Evolutionary conservation across 257 asterid genomes (phyloP).

Genomic region (Solanum etuberosum): DNA sequence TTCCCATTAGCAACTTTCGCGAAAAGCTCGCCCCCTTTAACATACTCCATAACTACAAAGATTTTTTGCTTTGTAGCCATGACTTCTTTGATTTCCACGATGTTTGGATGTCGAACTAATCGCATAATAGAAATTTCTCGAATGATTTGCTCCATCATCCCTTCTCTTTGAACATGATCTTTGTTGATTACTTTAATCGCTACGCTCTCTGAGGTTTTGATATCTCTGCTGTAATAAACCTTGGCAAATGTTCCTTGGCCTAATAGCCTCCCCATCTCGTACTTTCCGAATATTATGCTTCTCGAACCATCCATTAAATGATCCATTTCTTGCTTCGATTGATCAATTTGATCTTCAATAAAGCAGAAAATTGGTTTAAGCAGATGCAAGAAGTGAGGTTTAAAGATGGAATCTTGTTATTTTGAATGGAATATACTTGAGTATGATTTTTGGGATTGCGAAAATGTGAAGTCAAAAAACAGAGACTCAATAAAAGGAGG

Average conservation of each 20-base stretch:
- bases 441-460: neutral
- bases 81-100: slow-evolving; percentile 67
- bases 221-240: slow-evolving; percentile 52
- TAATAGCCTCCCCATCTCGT: slow-evolving; percentile 66
- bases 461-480: neutral
- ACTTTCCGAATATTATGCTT: slow-evolving; percentile 45
- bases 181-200: slow-evolving; percentile 72
- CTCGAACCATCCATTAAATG: slow-evolving; percentile 4
- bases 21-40: slow-evolving; percentile 74
- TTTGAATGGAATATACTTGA: neutral
- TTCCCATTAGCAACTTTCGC: slow-evolving; percentile 41
- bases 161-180: slow-evolving; percentile 42
- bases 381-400: neutral
- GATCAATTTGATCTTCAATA: slow-evolving; percentile 3
- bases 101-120: slow-evolving; percentile 66
- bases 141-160: slow-evolving; percentile 52
- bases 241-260: slow-evolving; percentile 84
- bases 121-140: slow-evolving; percentile 73
- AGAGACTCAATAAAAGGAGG: neutral
- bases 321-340: neutral
- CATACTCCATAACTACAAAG: slow-evolving; percentile 68
- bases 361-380: neutral
- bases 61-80: slow-evolving; percentile 73
- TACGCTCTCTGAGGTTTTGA: slow-evolving; percentile 46
- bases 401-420: neutral